Base-by-base conservation (phyloP, 2,329 filamentous ascomycete genomes). In the Apiospora malaysiana region DNA sequence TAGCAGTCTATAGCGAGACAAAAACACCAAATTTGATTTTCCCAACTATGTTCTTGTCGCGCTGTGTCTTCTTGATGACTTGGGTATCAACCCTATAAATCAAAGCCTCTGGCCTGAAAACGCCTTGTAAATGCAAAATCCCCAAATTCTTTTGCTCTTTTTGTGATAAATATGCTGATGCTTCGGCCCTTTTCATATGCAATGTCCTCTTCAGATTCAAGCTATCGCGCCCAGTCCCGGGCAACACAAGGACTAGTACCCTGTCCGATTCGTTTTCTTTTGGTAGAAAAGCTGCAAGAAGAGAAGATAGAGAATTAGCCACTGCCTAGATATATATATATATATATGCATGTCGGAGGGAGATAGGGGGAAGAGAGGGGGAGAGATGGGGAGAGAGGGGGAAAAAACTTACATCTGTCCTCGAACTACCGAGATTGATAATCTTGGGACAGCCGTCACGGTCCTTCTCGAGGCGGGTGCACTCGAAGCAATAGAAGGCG, bases 401-500 rank as follows among this genome's bases (percentile, higher is more conserved):
- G n/a, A n/a, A 63, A 45, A 70, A 73, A 85, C 87, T 77, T 83
- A 98, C 87, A 88, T 99, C 96, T 79, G 96, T 99, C 84, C 96
- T 91, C 71, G 93, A 96, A 86, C 93, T 97, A 56, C 96, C 96
- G 79, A 99, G 84, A 81, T 99, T 99, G 81, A 99, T 98, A 83
- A 99, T 99, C 90, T 99, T 99, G 69, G 96, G 96, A 82, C 96
- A 99, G 2, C 96, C 96, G 80, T 99, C 96, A 72, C 96, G 88
- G 81, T 99, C 96, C 84, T 98, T 99, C 82, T 99, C 96, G 21
- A 99, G 85, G 9, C 96, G 89, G 71, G 96, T 99, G 82, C 96
- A 99, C 84, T 99, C 96, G 80, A 98, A 98, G 87, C 96, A 99
- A 86, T 99, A 99, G 83, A 98, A 98, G 68, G 96, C 96, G 82